phyloP scores from a whole-genome alignment of 768 basidiomycete species.

The Chiua virens region DNA sequence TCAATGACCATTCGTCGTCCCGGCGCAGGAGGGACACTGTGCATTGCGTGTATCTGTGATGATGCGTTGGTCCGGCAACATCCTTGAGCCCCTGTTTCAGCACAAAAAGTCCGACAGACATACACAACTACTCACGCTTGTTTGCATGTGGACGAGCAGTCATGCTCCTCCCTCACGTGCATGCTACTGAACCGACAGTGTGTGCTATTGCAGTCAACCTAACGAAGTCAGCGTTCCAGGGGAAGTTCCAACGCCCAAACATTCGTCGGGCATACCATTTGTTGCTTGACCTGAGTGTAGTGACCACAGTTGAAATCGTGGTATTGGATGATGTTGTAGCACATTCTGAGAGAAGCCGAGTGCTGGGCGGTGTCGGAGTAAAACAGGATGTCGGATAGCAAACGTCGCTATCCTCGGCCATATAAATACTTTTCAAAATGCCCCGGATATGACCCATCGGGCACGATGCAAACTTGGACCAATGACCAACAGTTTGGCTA shows the following conservation, averaged over 20 bases:
- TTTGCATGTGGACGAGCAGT: constrained; percentile 38
- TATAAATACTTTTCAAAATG: constrained; percentile 23
- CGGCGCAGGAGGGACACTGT: constrained; percentile 19
- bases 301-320: constrained; percentile 37
- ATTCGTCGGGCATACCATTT: constrained; percentile 31
- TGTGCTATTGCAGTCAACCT: constrained; percentile 50
- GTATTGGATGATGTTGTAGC: constrained; percentile 34
- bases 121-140: constrained; percentile 34
- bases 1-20: constrained; percentile 28
- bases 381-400: constrained; percentile 1
- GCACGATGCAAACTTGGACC: constrained; percentile 1
- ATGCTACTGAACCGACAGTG: constrained; percentile 41
- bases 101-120: neutral
- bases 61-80: constrained; percentile 29
- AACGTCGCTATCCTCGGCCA: neutral
- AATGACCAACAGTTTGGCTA: neutral
- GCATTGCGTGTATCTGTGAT: constrained; percentile 18
- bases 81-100: constrained; percentile 16
- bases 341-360: constrained; percentile 25
- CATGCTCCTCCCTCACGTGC: constrained; percentile 35
- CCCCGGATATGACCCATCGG: constrained; percentile 4
- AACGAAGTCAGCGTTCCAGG: neutral
- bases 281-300: constrained; percentile 25
- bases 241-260: neutral
- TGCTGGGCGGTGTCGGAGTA: neutral